Evolutionary conservation across 805 yeast genomes (phyloP), one percentile per base, ranked within the genome.

Genomic region (Tetrapisispora pingtungensis): DNA sequence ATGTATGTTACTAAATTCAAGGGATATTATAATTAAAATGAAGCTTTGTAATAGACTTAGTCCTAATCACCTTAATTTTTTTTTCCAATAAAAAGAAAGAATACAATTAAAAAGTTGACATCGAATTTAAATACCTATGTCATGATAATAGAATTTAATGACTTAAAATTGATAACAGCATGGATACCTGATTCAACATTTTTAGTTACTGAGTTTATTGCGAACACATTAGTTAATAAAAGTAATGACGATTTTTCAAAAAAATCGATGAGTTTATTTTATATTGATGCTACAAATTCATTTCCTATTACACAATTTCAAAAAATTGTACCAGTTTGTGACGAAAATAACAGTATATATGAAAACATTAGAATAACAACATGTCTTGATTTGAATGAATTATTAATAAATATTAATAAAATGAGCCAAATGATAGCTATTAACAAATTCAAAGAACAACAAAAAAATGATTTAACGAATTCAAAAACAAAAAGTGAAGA

Each of bases 241-340:
- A 31, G 3, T 15, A 10, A 42, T 4, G 27, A 14, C 7, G 30
- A 40, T 10, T n/a, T 7, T 12, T 28, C 17, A 4, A 34, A n/a
- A 43, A 44, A n/a, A 36, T 37, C 35, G 36, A 42, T 36, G 18
- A 42, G 38, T 32, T 38, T 62, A n/a, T 58, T 58, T 41, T 62
- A 49, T 44, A 49, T 62, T n/a, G 62, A 57, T 45, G 56, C 64
- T 7, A 55, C 55, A 7, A 58, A 53, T 37, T 51, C 63, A 10
- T 62, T 62, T 43, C 67, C 67, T 13, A 22, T 61, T 3, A 19
- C 20, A 2, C 52, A 55, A 19, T 55, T 62, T 35, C 56, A 57
- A 34, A 41, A 46, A 26, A 14, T 49, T 12, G 41, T 58, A n/a
- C 53, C 51, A 14, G 32, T 44, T 17, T 44, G 41, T 5, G 45